These are phyloP conservation scores for Penicillium sp. DNA, from an alignment of 2,329 filamentous ascomycete species.

Conservation along the genomic window DNA sequence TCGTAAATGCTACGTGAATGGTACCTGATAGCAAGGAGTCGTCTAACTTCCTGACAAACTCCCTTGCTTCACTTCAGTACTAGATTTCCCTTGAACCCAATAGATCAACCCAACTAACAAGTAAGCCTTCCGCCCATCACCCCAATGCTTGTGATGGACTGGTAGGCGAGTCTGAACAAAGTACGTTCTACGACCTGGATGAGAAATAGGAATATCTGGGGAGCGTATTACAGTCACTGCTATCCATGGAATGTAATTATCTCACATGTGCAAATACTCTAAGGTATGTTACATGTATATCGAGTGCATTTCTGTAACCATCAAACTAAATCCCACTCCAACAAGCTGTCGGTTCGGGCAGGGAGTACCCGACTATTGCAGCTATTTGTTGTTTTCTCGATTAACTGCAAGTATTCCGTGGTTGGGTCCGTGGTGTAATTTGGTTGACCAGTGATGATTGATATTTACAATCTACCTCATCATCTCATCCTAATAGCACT, in stretches of 20 bases:
- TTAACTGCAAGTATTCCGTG: not conserved
- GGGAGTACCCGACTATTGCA: not conserved
- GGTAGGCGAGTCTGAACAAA: not conserved
- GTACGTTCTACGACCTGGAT: not conserved
- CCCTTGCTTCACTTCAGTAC: not conserved
- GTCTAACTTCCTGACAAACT: not conserved
- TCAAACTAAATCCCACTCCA: not conserved
- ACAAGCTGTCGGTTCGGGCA: too few species aligned
- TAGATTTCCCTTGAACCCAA: not conserved
- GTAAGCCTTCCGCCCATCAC: not conserved
- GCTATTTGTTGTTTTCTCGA: not conserved
- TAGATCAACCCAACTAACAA: not conserved
- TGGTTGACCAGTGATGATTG: conserved; percentile 5
- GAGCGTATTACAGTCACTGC: not conserved
- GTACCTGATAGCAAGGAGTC: not conserved
- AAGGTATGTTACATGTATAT: too few species aligned
- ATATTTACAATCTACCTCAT: not conserved
- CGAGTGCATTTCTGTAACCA: not conserved
- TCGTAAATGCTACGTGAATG: not conserved
- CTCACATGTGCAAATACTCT: not conserved
- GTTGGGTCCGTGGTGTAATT: conserved; percentile 11
- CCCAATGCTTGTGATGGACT: not conserved
- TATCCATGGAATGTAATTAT: not conserved
- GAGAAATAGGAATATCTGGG: not conserved
- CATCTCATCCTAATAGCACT: not conserved